These are phyloP conservation scores for Alternaria sp. DNA, from an alignment of 2,329 filamentous ascomycete species.

Conservation along the genomic window DNA sequence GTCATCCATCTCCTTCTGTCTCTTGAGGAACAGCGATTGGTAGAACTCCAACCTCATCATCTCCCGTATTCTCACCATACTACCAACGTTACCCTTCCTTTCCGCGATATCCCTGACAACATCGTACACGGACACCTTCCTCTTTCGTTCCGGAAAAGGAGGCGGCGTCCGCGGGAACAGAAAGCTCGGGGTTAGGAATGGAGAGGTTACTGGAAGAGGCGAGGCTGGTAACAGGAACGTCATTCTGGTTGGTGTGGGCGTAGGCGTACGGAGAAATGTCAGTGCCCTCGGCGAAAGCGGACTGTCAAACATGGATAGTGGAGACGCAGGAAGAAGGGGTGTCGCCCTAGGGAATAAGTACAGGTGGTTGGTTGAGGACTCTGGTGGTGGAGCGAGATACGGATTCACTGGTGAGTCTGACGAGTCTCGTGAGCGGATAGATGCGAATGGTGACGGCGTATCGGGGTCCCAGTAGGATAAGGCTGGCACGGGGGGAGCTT, in stretches of 20 bases:
- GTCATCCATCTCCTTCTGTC: constrained; percentile 3
- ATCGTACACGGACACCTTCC: background rate
- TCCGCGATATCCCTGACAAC: background rate
- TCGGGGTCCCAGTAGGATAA: constrained; percentile 31
- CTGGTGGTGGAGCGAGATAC: constrained; percentile 22
- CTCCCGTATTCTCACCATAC: constrained; percentile 2
- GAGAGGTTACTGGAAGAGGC: constrained; percentile 2
- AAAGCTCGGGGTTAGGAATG: constrained; percentile 19
- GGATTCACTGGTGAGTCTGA: constrained; percentile 23
- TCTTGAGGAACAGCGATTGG: constrained; percentile 15
- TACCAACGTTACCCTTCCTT: constrained; percentile 7
- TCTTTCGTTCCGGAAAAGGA: background rate
- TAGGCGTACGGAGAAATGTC: constrained; percentile 13
- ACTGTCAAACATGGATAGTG: constrained; percentile 29
- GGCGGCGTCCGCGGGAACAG: constrained; percentile 23
- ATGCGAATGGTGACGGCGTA: constrained; percentile 18
- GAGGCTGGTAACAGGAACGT: constrained; percentile 3
- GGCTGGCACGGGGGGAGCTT: constrained; percentile 18
- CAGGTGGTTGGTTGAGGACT: background rate
- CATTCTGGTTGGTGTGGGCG: background rate
- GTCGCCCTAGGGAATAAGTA: constrained; percentile 7
- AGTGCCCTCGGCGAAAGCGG: constrained; percentile 1
- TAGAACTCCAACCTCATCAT: constrained; percentile 17
- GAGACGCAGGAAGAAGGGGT: constrained; percentile 27
- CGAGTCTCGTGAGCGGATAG: background rate